phyloP scores from a whole-genome alignment of 306 rosid species.

The Benincasa hispida region DNA sequence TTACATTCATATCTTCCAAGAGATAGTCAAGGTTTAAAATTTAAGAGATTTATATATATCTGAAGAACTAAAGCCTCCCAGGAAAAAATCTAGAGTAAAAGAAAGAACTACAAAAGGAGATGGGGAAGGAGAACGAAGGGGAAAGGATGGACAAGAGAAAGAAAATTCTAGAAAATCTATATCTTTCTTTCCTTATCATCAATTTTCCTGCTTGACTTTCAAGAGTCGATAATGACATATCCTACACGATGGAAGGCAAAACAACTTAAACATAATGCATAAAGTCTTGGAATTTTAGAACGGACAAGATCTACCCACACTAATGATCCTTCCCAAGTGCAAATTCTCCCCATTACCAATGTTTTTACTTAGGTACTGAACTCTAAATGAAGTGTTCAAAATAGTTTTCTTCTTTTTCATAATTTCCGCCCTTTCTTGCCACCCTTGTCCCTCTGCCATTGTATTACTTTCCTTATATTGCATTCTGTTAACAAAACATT shows the following conservation, averaged over 20 bases:
- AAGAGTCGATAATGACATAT: background rate
- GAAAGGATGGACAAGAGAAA: background rate
- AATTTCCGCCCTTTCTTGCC: background rate
- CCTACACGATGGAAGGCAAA: background rate
- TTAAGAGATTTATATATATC: background rate
- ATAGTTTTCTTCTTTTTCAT: background rate
- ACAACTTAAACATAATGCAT: background rate
- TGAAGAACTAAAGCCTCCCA: background rate
- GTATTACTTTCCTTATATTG: background rate
- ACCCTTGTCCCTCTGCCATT: background rate
- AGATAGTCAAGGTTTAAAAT: background rate
- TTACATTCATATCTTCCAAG: background rate
- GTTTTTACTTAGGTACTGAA: background rate
- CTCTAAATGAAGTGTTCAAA: background rate
- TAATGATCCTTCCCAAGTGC: background rate
- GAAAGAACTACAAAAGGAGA: background rate
- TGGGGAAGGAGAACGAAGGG: background rate
- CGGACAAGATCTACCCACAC: background rate
- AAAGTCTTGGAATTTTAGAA: background rate
- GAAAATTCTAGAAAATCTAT: background rate
- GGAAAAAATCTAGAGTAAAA: background rate
- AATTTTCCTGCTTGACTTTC: background rate
- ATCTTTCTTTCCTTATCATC: background rate
- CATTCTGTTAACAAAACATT: background rate
- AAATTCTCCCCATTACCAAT: background rate